phyloP scores from a whole-genome alignment of 805 yeast species.

The Saccharomycopsis sp. region DNA sequence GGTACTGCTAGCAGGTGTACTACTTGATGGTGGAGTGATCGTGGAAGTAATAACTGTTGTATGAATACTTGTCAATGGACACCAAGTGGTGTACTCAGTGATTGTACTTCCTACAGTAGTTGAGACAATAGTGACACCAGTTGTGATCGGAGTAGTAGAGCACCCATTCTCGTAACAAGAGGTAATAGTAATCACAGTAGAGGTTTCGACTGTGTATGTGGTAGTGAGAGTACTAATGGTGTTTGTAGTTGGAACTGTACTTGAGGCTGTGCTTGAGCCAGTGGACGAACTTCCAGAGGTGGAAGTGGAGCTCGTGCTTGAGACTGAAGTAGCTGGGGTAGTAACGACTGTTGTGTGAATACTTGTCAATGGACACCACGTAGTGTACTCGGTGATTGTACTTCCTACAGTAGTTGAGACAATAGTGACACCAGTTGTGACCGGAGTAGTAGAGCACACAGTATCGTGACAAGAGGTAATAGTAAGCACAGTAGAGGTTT shows the following conservation, averaged over 20 bases:
- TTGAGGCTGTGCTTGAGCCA: neutral
- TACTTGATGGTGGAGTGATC: neutral
- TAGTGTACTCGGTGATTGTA: constrained; percentile 20
- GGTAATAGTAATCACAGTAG: constrained; percentile 28
- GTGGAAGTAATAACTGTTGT: constrained; percentile 1
- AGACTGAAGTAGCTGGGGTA: constrained; percentile 3
- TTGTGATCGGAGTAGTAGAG: constrained; percentile 22
- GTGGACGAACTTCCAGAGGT: neutral
- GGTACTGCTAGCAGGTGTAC: neutral
- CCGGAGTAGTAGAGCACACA: constrained; percentile 19
- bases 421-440: constrained; percentile 22
- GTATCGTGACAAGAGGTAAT: constrained; percentile 16
- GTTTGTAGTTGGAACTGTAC: neutral
- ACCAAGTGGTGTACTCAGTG: constrained; percentile 26
- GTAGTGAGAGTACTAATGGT: neutral
- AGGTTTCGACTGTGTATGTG: constrained; percentile 16
- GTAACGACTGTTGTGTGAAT: constrained; percentile 4
- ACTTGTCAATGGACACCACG: constrained; percentile 1
- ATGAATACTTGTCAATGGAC: constrained; percentile 24
- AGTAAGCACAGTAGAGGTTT: neutral
- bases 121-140: constrained; percentile 26
- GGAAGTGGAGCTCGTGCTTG: neutral
- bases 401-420: constrained; percentile 23
- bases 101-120: constrained; percentile 23
- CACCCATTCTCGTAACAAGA: constrained; percentile 24